Conservation (phyloP, 371 early-diverging fungal species). For the Nematocida minor region DNA sequence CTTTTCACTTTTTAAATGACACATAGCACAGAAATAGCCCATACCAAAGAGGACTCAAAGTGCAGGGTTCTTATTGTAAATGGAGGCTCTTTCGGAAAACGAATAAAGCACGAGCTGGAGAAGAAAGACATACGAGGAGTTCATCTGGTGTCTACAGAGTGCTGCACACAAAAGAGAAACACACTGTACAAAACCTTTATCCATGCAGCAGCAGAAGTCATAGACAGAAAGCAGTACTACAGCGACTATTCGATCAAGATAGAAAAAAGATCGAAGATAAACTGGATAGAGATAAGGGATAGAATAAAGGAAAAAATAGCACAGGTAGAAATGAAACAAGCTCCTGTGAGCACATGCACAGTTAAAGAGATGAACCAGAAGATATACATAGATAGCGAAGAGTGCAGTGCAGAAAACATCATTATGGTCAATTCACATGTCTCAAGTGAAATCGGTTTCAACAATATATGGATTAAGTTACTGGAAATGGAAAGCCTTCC, state of each 20-base stretch:
- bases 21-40: neutral
- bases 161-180: neutral
- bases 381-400: neutral
- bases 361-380: neutral
- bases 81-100: neutral
- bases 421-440: neutral
- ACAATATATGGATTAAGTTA: constrained; percentile 22
- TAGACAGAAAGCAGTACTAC: constrained; percentile 6
- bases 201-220: neutral
- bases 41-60: neutral
- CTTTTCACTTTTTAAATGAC: neutral
- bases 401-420: neutral
- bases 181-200: neutral
- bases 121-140: neutral
- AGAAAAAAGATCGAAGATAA: neutral
- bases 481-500: constrained; percentile 9
- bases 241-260: neutral
- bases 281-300: neutral
- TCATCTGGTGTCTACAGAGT: neutral
- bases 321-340: neutral
- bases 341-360: neutral
- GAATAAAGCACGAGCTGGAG: neutral
- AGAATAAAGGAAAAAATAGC: neutral
- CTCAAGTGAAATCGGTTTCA: neutral
- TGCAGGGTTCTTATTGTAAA: neutral